Evolutionary conservation across 371 early-diverging fungal species (phyloP).

Genomic region (Mucor sp.): DNA sequence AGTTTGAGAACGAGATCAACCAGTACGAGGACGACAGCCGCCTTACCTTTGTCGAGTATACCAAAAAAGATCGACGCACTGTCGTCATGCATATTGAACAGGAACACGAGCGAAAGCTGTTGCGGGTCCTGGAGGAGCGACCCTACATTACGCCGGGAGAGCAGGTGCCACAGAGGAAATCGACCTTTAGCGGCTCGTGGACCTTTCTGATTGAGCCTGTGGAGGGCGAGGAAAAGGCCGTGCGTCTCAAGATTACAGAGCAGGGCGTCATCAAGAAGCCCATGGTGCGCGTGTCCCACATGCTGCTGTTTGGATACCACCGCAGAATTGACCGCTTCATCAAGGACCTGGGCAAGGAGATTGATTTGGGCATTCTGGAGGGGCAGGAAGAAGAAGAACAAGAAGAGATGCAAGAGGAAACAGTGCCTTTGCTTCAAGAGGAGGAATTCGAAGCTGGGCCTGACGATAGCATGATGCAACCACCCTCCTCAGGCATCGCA

Average conservation of each 20-base stretch:
- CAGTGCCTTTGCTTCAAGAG: not conserved
- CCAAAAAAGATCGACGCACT: slow-evolving; percentile 32
- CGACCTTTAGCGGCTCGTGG: slow-evolving; percentile 38
- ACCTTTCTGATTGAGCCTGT: slow-evolving; percentile 26
- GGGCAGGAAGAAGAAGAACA: not conserved
- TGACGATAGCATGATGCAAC: slow-evolving; percentile 20
- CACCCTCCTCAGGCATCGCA: not conserved
- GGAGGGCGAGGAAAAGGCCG: slow-evolving; percentile 17
- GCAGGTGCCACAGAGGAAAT: slow-evolving; percentile 14
- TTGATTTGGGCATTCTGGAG: slow-evolving; percentile 18
- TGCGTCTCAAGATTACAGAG: slow-evolving; percentile 39
- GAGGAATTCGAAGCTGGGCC: slow-evolving; percentile 21
- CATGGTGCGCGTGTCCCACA: slow-evolving; percentile 36
- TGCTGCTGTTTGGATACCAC: slow-evolving; percentile 45
- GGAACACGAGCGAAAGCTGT: slow-evolving; percentile 23
- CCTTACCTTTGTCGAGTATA: slow-evolving; percentile 35
- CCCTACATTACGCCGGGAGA: slow-evolving; percentile 25
- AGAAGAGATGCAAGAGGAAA: slow-evolving; percentile 4
- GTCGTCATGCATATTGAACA: slow-evolving; percentile 39
- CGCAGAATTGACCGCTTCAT: slow-evolving; percentile 48
- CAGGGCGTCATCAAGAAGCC: slow-evolving; percentile 49
- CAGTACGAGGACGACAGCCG: slow-evolving; percentile 23
- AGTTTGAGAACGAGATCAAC: slow-evolving; percentile 22
- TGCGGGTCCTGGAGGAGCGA: slow-evolving; percentile 45
- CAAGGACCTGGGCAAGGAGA: slow-evolving; percentile 32